A percentile compares a stretch with the other conserved stretches of the same genome.
Conservation (phyloP, 2,329 filamentous ascomycete genomes). For the Fusarium sp. region DNA sequence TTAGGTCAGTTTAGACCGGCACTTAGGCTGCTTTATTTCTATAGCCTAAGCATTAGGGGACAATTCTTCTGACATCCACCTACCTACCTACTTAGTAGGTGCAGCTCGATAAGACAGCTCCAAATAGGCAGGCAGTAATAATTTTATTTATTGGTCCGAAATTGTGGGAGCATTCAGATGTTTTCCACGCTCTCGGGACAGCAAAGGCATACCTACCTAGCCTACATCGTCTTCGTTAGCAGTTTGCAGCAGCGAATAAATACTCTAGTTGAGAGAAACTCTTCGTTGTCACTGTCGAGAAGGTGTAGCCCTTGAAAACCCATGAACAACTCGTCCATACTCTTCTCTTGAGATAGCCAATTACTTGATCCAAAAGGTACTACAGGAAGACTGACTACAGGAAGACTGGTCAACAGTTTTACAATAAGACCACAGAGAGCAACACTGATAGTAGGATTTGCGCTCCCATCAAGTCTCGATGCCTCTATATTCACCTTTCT, state of each 20-base stretch:
- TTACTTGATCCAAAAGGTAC: background rate
- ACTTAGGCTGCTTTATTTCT: too few species aligned
- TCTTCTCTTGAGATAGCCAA: background rate
- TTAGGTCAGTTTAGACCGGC: too few species aligned
- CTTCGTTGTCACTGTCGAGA: background rate
- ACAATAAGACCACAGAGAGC: background rate
- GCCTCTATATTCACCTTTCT: conserved; percentile 7
- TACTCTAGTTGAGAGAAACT: background rate
- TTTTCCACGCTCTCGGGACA: background rate
- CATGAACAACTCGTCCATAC: background rate
- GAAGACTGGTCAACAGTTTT: background rate
- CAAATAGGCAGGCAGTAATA: too few species aligned
- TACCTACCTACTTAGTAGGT: too few species aligned
- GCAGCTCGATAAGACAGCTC: background rate
- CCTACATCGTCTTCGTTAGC: background rate
- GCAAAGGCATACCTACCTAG: background rate
- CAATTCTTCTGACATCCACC: too few species aligned
- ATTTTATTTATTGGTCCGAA: background rate
- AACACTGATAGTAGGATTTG: background rate
- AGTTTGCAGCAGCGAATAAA: background rate
- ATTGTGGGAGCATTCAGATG: background rate
- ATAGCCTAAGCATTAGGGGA: too few species aligned
- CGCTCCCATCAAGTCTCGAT: background rate
- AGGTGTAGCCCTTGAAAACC: background rate
- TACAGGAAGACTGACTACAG: background rate